Evolutionary conservation across 108 stramenopile species (phyloP), one percentile per base, ranked within the genome.

Genomic region (Stephanodiscus minutulus): DNA sequence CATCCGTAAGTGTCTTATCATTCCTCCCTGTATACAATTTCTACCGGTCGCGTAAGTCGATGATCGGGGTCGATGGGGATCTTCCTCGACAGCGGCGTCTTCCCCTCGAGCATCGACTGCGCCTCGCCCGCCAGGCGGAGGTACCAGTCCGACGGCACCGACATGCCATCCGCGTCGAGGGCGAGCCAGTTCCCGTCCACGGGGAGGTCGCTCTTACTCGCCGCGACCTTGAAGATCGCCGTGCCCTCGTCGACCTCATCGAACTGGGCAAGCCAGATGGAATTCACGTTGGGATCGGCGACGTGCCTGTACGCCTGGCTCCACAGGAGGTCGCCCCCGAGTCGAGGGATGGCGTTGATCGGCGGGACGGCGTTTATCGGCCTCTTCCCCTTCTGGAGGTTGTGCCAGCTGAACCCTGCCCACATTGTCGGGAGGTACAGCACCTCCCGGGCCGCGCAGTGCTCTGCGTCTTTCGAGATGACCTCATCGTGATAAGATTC

Each of bases 341-440:
- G 59, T 54, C 82, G 5, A 15, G 82, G 82, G 5, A 79, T 79
- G 17, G 29, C 15, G 24, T 83, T 83, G 50, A 75, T 28, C 18
- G 73, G 69, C 36, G 22, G 2, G 1, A 0, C 0, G 2, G 24
- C 25, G n/a, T 29, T n/a, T 61, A 18, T 39, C 64, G n/a, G 2
- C 6, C 64, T 31, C 11, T 77, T 79, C n/a, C n/a, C n/a, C n/a
- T n/a, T n/a, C n/a, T n/a, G n/a, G 5, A 70, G 55, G 46, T 79
- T 79, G 25, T 66, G 47, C 56, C 56, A 70, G 3, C 67, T 74
- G 68, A 83, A 83, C 11, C 82, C 82, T 3, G 82, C 77, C 50
- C 66, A 58, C 67, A 83, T 77, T 36, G 77, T 73, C n/a, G 82
- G 82, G 63, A 83, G 48, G 61, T 83, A 83, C 46, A 78, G 46